Percentiles rank a stretch among this genome's conserved stretches.
Evolutionary conservation across 2,329 filamentous ascomycete genomes (phyloP).

Genomic region (Colletotrichum filicis): DNA sequence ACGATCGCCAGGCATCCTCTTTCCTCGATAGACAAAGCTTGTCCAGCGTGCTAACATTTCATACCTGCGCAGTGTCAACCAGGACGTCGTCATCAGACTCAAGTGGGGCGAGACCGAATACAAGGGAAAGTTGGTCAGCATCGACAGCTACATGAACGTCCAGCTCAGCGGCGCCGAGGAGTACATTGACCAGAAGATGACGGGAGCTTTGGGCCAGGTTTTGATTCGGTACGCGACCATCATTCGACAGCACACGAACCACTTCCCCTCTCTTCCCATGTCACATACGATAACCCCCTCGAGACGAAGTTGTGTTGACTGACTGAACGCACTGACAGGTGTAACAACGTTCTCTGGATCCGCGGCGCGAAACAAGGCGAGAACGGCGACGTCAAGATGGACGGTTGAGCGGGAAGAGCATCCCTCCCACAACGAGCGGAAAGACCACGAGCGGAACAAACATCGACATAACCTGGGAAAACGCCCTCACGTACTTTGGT

Average conservation of each 20-base stretch:
- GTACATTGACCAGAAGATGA: conserved; percentile 88
- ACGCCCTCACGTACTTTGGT: neutral
- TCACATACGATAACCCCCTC: neutral
- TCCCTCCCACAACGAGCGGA: neutral
- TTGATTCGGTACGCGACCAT: conserved; percentile 77
- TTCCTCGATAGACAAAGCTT: neutral
- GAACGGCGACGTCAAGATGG: conserved; percentile 68
- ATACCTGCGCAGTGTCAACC: conserved; percentile 74
- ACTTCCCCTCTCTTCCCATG: too few relatives aligned
- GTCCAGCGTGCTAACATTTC: conserved; percentile 5
- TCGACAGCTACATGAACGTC: conserved; percentile 99
- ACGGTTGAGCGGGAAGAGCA: conserved; percentile 49
- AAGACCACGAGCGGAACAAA: neutral
- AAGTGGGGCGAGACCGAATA: conserved; percentile 99
- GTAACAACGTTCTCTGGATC: conserved; percentile 99
- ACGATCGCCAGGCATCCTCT: neutral
- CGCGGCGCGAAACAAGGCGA: conserved; percentile 65
- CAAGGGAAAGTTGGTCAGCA: conserved; percentile 90
- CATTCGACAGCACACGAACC: neutral
- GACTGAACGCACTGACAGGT: conserved; percentile 58
- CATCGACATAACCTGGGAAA: conserved; percentile 8
- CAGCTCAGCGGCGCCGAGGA: conserved; percentile 92
- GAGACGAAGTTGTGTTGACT: neutral
- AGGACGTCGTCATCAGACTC: conserved; percentile 88
- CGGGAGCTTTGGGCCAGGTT: conserved; percentile 87